Evolutionary conservation across 345 rosid genomes (phyloP).

Genomic region (Brassica nigra): DNA sequence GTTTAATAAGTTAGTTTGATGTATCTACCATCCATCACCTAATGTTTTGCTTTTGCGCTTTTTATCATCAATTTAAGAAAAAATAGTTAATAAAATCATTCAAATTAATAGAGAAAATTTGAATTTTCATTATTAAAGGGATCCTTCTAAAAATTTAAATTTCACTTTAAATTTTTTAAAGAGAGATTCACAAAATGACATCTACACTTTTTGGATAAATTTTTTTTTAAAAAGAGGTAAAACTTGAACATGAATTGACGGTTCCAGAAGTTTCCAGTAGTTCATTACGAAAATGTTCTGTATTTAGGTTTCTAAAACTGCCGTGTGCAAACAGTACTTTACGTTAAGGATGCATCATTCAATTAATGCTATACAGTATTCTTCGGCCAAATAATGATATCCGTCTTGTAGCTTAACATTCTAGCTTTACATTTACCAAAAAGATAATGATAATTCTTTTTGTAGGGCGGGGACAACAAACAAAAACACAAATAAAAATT

Average conservation of each 20-base stretch:
- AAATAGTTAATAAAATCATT: neutral
- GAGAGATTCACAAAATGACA: neutral
- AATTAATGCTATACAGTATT: neutral
- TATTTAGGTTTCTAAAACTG: conserved; percentile 1
- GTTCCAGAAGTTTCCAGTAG: neutral
- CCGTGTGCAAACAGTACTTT: neutral
- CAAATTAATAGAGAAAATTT: neutral
- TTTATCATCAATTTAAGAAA: neutral
- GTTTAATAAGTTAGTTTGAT: neutral
- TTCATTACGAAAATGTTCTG: conserved; percentile 11
- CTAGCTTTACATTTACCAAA: neutral
- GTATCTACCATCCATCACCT: neutral
- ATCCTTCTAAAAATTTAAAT: neutral
- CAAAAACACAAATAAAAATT: neutral
- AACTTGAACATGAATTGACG: neutral
- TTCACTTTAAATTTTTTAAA: neutral
- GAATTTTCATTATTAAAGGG: neutral
- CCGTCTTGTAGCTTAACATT: conserved; percentile 8
- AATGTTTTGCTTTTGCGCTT: neutral
- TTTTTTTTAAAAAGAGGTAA: neutral
- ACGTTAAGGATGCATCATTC: conserved; percentile 6
- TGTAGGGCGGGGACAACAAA: neutral
- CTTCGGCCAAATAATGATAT: neutral
- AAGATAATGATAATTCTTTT: neutral
- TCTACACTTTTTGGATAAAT: neutral